Percentiles rank a stretch among this genome's conserved stretches.
These are phyloP conservation scores for Beauveria asiatica DNA, from an alignment of 2,329 filamentous ascomycete species.

Conservation along the genomic window DNA sequence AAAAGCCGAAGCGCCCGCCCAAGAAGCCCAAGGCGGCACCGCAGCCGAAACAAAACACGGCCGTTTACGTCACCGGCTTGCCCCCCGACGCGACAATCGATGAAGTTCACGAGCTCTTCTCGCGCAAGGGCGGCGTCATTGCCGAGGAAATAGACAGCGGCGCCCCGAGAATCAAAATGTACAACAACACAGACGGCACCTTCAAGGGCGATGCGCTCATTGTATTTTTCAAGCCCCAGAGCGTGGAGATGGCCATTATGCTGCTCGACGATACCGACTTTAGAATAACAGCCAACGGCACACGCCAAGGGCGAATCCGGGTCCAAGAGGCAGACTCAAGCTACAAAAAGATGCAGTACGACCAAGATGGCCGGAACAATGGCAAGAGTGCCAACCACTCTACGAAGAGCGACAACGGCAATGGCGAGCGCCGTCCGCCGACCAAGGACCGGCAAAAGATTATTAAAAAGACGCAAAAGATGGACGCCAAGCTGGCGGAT, in stretches of 20 bases:
- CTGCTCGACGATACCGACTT: slow-evolving; percentile 78
- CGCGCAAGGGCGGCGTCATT: slow-evolving; percentile 76
- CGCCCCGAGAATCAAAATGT: slow-evolving; percentile 85
- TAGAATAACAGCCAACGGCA: slow-evolving; percentile 48
- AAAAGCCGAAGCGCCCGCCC: slow-evolving; percentile 25
- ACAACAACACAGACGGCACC: slow-evolving; percentile 67
- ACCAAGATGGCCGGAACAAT: slow-evolving; percentile 25
- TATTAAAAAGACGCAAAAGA: slow-evolving; percentile 81
- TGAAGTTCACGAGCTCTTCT: slow-evolving; percentile 79
- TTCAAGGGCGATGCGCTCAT: slow-evolving; percentile 93
- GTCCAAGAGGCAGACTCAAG: slow-evolving; percentile 81
- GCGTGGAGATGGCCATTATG: slow-evolving; percentile 77
- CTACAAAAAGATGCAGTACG: slow-evolving; percentile 81
- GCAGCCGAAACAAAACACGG: slow-evolving; percentile 64
- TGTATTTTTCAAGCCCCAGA: slow-evolving; percentile 91
- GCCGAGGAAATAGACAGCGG: slow-evolving; percentile 90
- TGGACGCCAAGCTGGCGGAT: slow-evolving; percentile 85
- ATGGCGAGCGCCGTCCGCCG: slow-evolving; percentile 32
- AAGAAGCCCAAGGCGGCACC: slow-evolving; percentile 41
- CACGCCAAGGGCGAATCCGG: slow-evolving; percentile 56
- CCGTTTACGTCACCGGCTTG: slow-evolving; percentile 84
- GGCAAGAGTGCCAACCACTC: slow-evolving; percentile 18
- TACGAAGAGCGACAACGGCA: slow-evolving; percentile 13
- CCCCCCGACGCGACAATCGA: slow-evolving; percentile 69
- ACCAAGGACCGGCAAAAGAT: slow-evolving; percentile 72